Evolutionary conservation across 768 basidiomycete genomes (phyloP).

Genomic region (Lactifluus rugatus): DNA sequence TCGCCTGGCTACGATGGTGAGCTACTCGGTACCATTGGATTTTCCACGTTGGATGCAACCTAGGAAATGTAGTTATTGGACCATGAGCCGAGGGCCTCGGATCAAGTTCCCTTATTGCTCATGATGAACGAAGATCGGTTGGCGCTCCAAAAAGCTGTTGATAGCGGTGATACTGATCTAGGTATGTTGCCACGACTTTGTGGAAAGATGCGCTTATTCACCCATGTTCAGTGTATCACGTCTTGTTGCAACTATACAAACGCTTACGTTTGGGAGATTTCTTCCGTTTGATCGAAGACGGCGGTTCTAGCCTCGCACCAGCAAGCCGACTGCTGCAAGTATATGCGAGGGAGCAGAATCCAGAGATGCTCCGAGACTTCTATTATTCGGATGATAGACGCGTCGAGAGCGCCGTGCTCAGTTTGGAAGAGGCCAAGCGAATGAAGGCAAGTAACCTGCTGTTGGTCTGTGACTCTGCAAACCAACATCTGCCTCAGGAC

Average conservation of each 20-base stretch:
- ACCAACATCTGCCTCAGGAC: conserved; percentile 41
- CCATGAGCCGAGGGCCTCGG: conserved; percentile 76
- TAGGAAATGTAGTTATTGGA: conserved; percentile 60
- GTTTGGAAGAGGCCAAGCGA: conserved; percentile 67
- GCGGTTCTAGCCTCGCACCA: conserved; percentile 61
- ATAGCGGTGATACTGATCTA: conserved; percentile 92
- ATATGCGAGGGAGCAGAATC: conserved; percentile 82
- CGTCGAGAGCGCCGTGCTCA: conserved; percentile 85
- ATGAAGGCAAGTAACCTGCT: conserved; percentile 41
- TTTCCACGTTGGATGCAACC: neutral
- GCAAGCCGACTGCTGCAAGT: conserved; percentile 79
- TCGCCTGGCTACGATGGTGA: conserved; percentile 75
- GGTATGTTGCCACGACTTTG: conserved; percentile 36
- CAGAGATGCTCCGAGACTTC: conserved; percentile 89
- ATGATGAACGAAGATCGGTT: conserved; percentile 90
- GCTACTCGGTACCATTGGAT: neutral
- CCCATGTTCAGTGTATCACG: conserved; percentile 68
- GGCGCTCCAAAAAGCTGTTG: conserved; percentile 81
- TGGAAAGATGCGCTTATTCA: neutral
- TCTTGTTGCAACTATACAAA: conserved; percentile 79
- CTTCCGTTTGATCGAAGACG: conserved; percentile 90
- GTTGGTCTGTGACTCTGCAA: neutral
- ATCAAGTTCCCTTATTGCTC: conserved; percentile 88
- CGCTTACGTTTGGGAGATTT: conserved; percentile 80
- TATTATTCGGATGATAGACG: conserved; percentile 96